phyloP scores from a whole-genome alignment of 1,284 basidiomycete species.

The Cutaneotrichosporon cutaneum region DNA sequence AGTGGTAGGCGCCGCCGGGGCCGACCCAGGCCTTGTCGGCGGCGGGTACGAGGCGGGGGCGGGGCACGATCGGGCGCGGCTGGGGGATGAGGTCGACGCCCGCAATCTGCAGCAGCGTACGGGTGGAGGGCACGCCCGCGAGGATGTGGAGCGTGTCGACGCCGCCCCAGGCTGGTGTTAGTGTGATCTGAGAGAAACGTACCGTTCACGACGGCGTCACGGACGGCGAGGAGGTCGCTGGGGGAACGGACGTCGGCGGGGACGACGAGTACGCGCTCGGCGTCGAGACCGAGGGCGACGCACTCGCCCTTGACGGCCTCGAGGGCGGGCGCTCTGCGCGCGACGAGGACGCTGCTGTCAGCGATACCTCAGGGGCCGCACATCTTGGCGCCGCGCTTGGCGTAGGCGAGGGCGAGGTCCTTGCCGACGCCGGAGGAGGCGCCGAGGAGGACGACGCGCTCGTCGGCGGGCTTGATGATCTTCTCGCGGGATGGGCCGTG shows the following conservation, averaged over 20 bases:
- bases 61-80: neutral
- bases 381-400: conserved; percentile 68
- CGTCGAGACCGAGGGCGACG: conserved; percentile 31
- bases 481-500: conserved; percentile 38
- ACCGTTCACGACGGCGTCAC: conserved; percentile 63
- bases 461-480: conserved; percentile 53
- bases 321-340: conserved; percentile 63
- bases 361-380: conserved; percentile 24
- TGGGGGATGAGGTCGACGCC: conserved; percentile 57
- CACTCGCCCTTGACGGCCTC: conserved; percentile 66
- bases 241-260: conserved; percentile 66
- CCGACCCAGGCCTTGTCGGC: neutral
- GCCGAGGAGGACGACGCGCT: conserved; percentile 76
- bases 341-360: conserved; percentile 63
- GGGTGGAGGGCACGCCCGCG: conserved; percentile 81
- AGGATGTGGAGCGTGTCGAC: conserved; percentile 80
- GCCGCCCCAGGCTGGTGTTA: conserved; percentile 66
- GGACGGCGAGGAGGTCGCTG: conserved; percentile 67
- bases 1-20: neutral
- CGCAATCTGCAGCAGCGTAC: conserved; percentile 72
- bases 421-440: conserved; percentile 81
- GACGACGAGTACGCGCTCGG: conserved; percentile 51
- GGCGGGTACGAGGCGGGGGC: conserved; percentile 18
- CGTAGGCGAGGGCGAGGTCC: conserved; percentile 69
- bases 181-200: conserved; percentile 30